These are phyloP conservation scores for Neurospora terricola DNA, from an alignment of 495 filamentous ascomycete species.

Conservation along the genomic window DNA sequence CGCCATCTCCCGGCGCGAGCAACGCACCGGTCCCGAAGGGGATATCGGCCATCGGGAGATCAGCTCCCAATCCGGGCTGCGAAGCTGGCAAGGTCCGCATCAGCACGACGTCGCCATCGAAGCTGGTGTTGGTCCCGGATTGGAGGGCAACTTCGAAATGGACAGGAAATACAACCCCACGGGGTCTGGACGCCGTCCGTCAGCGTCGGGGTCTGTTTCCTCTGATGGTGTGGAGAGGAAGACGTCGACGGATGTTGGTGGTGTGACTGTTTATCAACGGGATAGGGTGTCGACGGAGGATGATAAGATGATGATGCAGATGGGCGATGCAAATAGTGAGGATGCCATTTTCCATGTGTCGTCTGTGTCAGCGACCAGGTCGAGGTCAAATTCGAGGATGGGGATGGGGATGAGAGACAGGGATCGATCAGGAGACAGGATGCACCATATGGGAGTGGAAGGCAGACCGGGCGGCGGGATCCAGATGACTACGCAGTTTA, in stretches of 20 bases:
- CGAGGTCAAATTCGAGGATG: not conserved
- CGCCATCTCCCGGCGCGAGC: constrained; percentile 5
- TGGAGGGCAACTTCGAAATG: constrained; percentile 34
- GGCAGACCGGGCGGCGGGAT: not conserved
- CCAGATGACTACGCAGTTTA: constrained; percentile 3
- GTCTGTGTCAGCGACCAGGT: constrained; percentile 6
- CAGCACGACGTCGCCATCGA: not conserved
- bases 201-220: not conserved
- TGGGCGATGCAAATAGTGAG: constrained; percentile 34
- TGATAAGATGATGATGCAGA: not conserved
- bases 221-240: not conserved
- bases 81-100: not conserved
- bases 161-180: not conserved
- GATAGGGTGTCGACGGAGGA: not conserved
- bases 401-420: not conserved
- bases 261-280: not conserved
- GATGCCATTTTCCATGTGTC: constrained; percentile 24
- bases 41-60: not conserved
- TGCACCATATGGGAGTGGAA: not conserved
- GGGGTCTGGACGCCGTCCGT: not conserved
- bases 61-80: not conserved
- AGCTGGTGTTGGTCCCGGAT: not conserved
- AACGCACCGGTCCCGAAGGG: not conserved
- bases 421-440: not conserved
- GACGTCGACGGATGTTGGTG: not conserved